A percentile compares a stretch with the other conserved stretches of the same genome.
Evolutionary conservation across 805 yeast species (phyloP).

Genomic region (Ogataea zsoltii): DNA sequence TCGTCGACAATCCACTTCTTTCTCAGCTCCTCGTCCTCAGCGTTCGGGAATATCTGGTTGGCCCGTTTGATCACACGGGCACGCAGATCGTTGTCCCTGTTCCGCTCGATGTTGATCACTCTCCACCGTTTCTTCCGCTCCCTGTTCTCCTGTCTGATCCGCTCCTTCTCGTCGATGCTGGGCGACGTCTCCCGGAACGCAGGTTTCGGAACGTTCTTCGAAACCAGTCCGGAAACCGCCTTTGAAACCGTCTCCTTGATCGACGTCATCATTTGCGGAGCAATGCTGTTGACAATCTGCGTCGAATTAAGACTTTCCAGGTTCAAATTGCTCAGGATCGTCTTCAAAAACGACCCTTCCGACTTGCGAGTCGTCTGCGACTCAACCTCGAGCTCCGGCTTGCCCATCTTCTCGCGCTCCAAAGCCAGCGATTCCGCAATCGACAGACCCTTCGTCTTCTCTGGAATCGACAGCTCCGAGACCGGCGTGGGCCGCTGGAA

Average conservation of each 20-base stretch:
- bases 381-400: constrained; percentile 1
- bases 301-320: constrained; percentile 10
- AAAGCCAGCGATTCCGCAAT: constrained; percentile 63
- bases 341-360: constrained; percentile 17
- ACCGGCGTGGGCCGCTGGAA: constrained; percentile 18
- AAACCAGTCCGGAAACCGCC: constrained; percentile 9
- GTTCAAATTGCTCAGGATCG: constrained; percentile 13
- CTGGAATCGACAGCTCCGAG: constrained; percentile 1
- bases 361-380: constrained; percentile 4
- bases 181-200: constrained; percentile 4
- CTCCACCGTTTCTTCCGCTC: constrained; percentile 84
- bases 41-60: constrained; percentile 59
- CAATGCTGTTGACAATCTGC: constrained; percentile 13
- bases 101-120: constrained; percentile 73
- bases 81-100: constrained; percentile 84
- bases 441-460: constrained; percentile 39
- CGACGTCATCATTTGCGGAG: constrained; percentile 14
- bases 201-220: neutral
- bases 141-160: constrained; percentile 65
- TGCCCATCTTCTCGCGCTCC: constrained; percentile 46
- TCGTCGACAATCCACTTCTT: constrained; percentile 74
- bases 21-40: constrained; percentile 51
- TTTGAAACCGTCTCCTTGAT: constrained; percentile 17
- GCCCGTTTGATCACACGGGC: constrained; percentile 79
- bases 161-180: constrained; percentile 48